phyloP scores from a whole-genome alignment of 306 rosid genomes.

The Cercis canadensis region DNA sequence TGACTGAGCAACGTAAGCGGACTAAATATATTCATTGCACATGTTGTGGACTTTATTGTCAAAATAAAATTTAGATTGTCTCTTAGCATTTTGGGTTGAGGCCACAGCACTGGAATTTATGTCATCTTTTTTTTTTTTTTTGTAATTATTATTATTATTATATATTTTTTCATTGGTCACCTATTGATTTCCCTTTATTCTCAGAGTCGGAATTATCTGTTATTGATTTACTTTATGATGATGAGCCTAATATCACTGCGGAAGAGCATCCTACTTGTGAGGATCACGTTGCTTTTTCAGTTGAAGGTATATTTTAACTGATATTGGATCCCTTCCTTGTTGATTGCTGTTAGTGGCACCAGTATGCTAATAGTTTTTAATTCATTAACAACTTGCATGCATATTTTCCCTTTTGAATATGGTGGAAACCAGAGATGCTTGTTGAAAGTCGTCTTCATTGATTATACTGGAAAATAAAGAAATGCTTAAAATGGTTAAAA shows the following conservation, averaged over 20 bases:
- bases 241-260: constrained; percentile 51
- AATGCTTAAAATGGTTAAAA: background rate
- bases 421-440: constrained; percentile 15
- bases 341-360: constrained; percentile 16
- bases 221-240: constrained; percentile 75
- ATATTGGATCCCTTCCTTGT: too few relatives aligned
- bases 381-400: constrained; percentile 22
- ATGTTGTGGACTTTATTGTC: background rate
- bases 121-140: constrained; percentile 13
- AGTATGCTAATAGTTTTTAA: background rate
- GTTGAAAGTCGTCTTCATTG: constrained; percentile 6
- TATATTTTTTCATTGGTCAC: constrained; percentile 9
- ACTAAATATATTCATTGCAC: constrained; percentile 30
- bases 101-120: constrained; percentile 18
- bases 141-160: constrained; percentile 8
- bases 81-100: constrained; percentile 27
- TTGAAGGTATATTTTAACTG: constrained; percentile 64
- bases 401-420: constrained; percentile 30
- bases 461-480: background rate
- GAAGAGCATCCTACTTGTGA: constrained; percentile 61
- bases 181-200: constrained; percentile 35
- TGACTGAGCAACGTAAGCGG: constrained; percentile 64
- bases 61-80: constrained; percentile 4
- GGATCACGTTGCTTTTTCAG: constrained; percentile 93
- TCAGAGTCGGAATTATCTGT: constrained; percentile 71